Evolutionary conservation across 2,329 filamentous ascomycete species (phyloP).

Genomic region (Triangularia setosa): DNA sequence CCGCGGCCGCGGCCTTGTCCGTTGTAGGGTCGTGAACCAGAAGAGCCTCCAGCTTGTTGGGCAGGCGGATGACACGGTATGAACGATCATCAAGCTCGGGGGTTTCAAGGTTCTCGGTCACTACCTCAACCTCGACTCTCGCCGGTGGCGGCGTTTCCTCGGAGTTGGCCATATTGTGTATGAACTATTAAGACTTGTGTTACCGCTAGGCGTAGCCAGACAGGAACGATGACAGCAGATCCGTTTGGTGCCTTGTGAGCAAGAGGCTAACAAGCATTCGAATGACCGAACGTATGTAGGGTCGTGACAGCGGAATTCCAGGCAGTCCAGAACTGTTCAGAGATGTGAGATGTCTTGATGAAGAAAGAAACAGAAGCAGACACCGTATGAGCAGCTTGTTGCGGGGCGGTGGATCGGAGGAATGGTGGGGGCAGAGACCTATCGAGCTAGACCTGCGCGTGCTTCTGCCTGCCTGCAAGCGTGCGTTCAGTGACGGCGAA

Average conservation of each 20-base stretch:
- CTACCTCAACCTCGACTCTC: constrained; percentile 36
- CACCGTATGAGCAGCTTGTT: not conserved
- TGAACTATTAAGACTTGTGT: not conserved
- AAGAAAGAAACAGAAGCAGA: not conserved
- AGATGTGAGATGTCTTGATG: not conserved
- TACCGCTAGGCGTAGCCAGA: not conserved
- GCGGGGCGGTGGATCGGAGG: not conserved
- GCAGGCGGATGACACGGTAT: constrained; percentile 81
- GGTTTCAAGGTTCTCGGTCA: constrained; percentile 74
- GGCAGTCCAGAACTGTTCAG: not conserved
- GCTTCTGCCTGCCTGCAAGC: not conserved
- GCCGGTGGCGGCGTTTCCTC: constrained; percentile 26
- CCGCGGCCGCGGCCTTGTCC: constrained; percentile 91
- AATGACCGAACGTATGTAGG: not conserved
- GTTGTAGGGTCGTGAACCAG: constrained; percentile 92
- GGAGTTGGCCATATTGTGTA: constrained; percentile 18
- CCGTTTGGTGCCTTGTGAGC: not conserved
- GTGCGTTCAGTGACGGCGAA: not conserved
- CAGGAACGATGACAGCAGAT: not conserved
- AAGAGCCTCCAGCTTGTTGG: constrained; percentile 85
- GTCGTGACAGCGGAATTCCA: not conserved
- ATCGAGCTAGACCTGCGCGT: not conserved
- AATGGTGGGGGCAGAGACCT: not conserved
- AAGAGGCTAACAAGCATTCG: not conserved
- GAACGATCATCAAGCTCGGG: constrained; percentile 79